phyloP scores from a whole-genome alignment of 371 early-diverging fungal species.

The Actinomortierella ambigua region DNA sequence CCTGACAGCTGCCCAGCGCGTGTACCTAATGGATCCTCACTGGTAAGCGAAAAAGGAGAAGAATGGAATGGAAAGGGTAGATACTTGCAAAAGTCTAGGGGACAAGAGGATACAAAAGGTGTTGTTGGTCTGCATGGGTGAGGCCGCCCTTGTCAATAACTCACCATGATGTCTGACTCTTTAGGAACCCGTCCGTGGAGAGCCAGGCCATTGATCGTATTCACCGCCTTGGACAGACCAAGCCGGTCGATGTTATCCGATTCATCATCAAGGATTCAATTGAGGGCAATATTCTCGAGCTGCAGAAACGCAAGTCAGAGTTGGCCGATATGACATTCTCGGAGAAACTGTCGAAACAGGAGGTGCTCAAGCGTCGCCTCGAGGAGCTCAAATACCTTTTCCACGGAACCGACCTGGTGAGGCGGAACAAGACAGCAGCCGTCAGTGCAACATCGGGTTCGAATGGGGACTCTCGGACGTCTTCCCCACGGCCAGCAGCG shows the following conservation, averaged over 20 bases:
- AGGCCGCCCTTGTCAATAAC: no score
- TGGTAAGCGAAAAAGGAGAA: constrained; percentile 39
- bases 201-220: constrained; percentile 90
- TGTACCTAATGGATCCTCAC: constrained; percentile 63
- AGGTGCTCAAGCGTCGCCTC: constrained; percentile 41
- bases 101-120: not conserved
- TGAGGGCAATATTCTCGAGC: constrained; percentile 49
- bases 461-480: no score
- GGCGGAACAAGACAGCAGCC: constrained; percentile 4
- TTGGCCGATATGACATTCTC: constrained; percentile 45
- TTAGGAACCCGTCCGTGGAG: constrained; percentile 79
- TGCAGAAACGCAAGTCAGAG: constrained; percentile 42
- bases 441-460: no score
- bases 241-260: constrained; percentile 57
- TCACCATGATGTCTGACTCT: no score
- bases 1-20: constrained; percentile 79
- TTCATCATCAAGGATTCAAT: constrained; percentile 52
- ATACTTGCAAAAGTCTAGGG: not conserved
- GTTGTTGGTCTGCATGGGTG: no score
- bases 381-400: constrained; percentile 40
- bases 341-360: constrained; percentile 44
- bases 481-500: no score
- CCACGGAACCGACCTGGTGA: constrained; percentile 41
- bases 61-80: not conserved
- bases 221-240: constrained; percentile 62